phyloP scores from a whole-genome alignment of 257 asterid species.

The Forsythia viridissima region DNA sequence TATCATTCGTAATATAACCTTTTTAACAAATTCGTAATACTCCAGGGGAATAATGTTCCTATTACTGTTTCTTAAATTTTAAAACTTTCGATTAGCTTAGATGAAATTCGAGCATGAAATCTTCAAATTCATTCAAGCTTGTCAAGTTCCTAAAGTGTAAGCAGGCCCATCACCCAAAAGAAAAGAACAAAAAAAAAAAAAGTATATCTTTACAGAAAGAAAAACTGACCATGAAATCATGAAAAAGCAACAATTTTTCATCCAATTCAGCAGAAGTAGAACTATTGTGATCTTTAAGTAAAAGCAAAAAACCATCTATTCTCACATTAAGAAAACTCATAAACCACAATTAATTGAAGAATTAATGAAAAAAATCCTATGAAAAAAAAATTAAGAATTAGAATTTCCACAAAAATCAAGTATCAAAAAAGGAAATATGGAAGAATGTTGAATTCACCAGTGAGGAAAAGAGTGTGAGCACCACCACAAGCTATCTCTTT shows the following conservation, averaged over 20 bases:
- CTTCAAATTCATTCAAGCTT: not conserved
- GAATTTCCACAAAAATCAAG: not conserved
- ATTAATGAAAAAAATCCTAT: not conserved
- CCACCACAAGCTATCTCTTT: conserved; percentile 89
- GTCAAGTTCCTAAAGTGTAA: not conserved
- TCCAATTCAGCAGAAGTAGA: not conserved
- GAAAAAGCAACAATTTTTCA: not conserved
- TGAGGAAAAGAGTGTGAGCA: conserved; percentile 91
- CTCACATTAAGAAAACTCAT: not conserved
- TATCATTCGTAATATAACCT: not conserved
- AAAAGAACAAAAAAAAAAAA: not conserved
- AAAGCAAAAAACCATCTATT: not conserved
- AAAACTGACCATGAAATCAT: not conserved
- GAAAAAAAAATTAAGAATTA: not conserved
- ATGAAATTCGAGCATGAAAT: not conserved
- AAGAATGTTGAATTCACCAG: conserved; percentile 48
- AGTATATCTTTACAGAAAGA: not conserved
- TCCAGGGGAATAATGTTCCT: not conserved
- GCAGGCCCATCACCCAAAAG: not conserved
- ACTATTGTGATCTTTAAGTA: not conserved
- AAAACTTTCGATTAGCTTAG: not conserved
- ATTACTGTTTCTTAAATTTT: not conserved
- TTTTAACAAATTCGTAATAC: not conserved
- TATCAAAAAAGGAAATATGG: not conserved
- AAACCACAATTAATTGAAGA: not conserved